Percentiles rank a stretch among this genome's conserved stretches.
phyloP scores from a whole-genome alignment of 768 basidiomycete genomes.

The Russula earlei region DNA sequence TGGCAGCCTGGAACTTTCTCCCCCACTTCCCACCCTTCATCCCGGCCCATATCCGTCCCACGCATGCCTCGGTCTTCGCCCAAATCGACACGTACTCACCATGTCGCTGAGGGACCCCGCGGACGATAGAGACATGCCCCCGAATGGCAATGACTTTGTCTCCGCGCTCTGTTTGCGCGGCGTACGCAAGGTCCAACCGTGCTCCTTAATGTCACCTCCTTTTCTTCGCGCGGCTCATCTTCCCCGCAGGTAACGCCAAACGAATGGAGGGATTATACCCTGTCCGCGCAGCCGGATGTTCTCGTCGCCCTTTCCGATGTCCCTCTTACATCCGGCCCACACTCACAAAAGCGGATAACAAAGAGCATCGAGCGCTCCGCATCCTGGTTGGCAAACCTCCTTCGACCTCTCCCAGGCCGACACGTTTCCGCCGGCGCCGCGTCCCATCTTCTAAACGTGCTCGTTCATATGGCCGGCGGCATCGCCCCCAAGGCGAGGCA shows the following conservation, averaged over 20 bases:
- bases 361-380: conserved; percentile 66
- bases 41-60: conserved; percentile 49
- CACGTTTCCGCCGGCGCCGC: background rate
- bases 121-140: conserved; percentile 58
- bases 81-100: conserved; percentile 41
- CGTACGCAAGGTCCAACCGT: conserved; percentile 65
- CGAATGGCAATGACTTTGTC: conserved; percentile 54
- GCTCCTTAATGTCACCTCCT: conserved; percentile 2
- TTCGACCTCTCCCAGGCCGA: conserved; percentile 28
- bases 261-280: conserved; percentile 47
- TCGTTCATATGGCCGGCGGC: conserved; percentile 66
- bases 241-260: conserved; percentile 39
- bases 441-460: conserved; percentile 34
- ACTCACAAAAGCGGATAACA: conserved; percentile 69
- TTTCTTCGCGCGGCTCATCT: background rate
- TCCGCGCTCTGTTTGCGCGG: conserved; percentile 56
- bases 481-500: conserved; percentile 45
- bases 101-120: conserved; percentile 58
- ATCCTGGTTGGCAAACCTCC: conserved; percentile 51
- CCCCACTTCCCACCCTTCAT: conserved; percentile 58
- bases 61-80: conserved; percentile 48
- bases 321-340: conserved; percentile 52
- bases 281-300: conserved; percentile 54
- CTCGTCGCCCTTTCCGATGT: conserved; percentile 63
- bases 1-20: conserved; percentile 52